Evolutionary conservation across 164 flowering plant species (phyloP).

Genomic region (Berberis vulgaris): DNA sequence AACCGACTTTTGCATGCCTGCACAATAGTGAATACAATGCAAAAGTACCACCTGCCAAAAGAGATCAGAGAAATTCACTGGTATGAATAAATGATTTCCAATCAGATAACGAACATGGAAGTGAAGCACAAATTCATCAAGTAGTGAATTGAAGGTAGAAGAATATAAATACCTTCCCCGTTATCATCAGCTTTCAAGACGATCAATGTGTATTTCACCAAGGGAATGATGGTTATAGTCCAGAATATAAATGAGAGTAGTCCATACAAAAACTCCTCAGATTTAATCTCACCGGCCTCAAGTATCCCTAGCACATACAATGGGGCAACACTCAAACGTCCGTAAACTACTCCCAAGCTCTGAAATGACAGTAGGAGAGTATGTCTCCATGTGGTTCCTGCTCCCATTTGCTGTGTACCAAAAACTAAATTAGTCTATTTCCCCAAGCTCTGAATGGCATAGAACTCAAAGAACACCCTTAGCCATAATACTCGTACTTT

Average conservation of each 20-base stretch:
- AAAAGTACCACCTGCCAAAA: slow-evolving; percentile 54
- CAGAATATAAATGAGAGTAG: slow-evolving; percentile 56
- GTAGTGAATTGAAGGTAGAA: no score
- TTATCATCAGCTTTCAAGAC: slow-evolving; percentile 53
- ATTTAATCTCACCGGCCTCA: slow-evolving; percentile 16
- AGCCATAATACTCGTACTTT: no score
- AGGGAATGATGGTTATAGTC: slow-evolving; percentile 50
- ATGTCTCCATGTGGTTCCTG: slow-evolving; percentile 30
- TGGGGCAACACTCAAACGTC: slow-evolving; percentile 60
- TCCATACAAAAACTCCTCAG: slow-evolving; percentile 30
- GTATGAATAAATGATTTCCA: background rate
- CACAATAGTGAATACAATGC: slow-evolving; percentile 60
- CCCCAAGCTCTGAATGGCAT: no score
- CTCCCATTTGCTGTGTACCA: no score
- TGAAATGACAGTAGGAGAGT: slow-evolving; percentile 55
- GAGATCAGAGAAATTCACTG: background rate
- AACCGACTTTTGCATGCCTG: slow-evolving; percentile 57
- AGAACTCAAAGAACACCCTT: no score
- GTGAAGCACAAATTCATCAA: no score
- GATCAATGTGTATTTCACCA: slow-evolving; percentile 51
- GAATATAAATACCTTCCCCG: slow-evolving; percentile 43
- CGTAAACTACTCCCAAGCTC: slow-evolving; percentile 63
- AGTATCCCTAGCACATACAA: slow-evolving; percentile 47
- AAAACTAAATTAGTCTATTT: no score
- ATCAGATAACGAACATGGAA: background rate